A percentile compares a stretch with the other conserved stretches of the same genome.
Conservation (phyloP, 2,329 filamentous ascomycete genomes). For the Microthyrium microscopicum region DNA sequence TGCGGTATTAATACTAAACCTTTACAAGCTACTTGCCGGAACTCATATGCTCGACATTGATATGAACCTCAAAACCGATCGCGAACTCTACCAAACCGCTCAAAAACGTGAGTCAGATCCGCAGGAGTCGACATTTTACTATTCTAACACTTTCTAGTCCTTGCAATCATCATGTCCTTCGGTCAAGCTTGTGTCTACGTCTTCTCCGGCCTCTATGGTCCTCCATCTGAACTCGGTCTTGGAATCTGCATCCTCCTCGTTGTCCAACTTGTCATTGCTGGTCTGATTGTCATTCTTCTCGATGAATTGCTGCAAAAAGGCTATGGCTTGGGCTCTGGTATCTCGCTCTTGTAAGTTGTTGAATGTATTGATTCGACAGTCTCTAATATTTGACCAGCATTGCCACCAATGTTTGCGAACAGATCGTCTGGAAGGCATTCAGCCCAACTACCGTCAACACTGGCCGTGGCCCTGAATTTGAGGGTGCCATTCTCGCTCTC, state of each 20-base stretch:
- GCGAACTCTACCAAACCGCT: slow-evolving; percentile 98
- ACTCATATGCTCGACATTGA: slow-evolving; percentile 99
- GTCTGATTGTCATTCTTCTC: slow-evolving; percentile 96
- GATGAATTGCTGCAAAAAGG: slow-evolving; percentile 99
- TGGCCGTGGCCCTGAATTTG: slow-evolving; percentile 94
- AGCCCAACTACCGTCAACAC: slow-evolving; percentile 99
- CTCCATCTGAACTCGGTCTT: slow-evolving; percentile 88
- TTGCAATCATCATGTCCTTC: slow-evolving; percentile 93
- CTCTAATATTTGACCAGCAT: slow-evolving; percentile 22
- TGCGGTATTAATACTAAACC: background rate
- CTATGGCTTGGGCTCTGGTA: slow-evolving; percentile 94
- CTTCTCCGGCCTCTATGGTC: slow-evolving; percentile 93
- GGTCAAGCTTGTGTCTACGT: slow-evolving; percentile 97
- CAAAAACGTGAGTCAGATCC: slow-evolving; percentile 49
- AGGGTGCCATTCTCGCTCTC: slow-evolving; percentile 93
- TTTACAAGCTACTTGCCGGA: slow-evolving; percentile 64
- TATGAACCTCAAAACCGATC: slow-evolving; percentile 98
- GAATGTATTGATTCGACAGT: slow-evolving; percentile 13
- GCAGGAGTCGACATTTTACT: background rate
- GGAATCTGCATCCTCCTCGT: slow-evolving; percentile 97
- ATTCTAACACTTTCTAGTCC: slow-evolving; percentile 27
- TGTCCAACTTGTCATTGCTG: slow-evolving; percentile 92
- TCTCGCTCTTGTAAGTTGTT: slow-evolving; percentile 62
- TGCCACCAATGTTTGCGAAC: slow-evolving; percentile 99
- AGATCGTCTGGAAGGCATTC: slow-evolving; percentile 99